Evolutionary conservation across 176 grass and related monocot genomes (phyloP), one percentile per base, ranked within the genome.

Genomic region (Canna indica): DNA sequence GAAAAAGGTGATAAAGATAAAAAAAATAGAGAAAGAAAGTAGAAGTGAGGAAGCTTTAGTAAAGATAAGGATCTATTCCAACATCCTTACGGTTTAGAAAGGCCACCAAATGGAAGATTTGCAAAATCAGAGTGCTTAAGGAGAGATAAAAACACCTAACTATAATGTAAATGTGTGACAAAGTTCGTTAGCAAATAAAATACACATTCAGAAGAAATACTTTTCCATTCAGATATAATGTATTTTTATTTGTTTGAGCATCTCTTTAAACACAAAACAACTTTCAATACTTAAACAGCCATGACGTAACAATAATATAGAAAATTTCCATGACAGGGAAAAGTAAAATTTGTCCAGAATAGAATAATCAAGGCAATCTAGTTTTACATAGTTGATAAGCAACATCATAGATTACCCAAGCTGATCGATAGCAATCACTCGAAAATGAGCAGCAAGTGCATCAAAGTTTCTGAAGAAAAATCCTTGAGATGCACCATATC

Each of bases 391-490:
- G 29, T 64, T 28, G 53, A 73, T 11, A 73, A n/a, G 31, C 29
- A 73, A 39, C 14, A 36, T 48, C 24, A 15, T 46, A 39, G 36
- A 30, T 85, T 81, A 91, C 93, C 93, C 93, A 65, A 97, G 84
- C 67, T 97, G 93, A 76, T 97, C 93, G 45, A 97, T 92, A 59
- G 93, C 88, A 32, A 92, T 88, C 65, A 97, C 84, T 77, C 86
- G 81, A 82, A 97, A 97, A 72, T 59, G 88, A 65, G 69, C 78
- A 58, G 93, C 93, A 81, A 97, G 86, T 65, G 84, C 75, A 82
- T 97, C 93, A 85, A 92, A 97, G 79, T 97, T 97, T 33, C 93
- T 79, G 64, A 85, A 97, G 69, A 97, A 97, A 77, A 97, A 97
- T 18, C 88, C 93, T 65, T 97, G 88, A 47, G 93, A 97, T 74